phyloP scores from a whole-genome alignment of 2,329 filamentous ascomycete genomes.

The Cladosporium halotolerans region DNA sequence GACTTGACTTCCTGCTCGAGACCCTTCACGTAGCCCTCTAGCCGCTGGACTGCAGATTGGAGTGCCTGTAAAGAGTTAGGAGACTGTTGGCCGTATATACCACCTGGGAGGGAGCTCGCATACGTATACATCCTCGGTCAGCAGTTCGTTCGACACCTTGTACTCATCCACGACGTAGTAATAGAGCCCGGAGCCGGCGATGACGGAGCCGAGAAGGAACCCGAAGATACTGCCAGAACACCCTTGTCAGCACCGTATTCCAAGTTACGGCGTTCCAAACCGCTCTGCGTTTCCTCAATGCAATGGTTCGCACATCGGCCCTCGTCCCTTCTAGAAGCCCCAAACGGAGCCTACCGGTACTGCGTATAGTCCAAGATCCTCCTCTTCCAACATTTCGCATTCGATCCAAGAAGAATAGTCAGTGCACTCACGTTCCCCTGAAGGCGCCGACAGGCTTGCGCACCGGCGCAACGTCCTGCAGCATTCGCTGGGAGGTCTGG shows the following conservation, averaged over 20 bases:
- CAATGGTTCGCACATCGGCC: background rate
- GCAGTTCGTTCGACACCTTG: constrained; percentile 82
- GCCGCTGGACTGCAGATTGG: constrained; percentile 77
- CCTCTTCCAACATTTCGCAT: background rate
- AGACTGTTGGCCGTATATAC: too few relatives aligned
- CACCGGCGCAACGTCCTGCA: constrained; percentile 37
- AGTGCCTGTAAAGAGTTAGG: constrained; percentile 56
- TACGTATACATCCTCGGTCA: constrained; percentile 95
- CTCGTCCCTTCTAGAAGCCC: too few relatives aligned
- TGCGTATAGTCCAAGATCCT: background rate
- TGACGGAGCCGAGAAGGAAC: constrained; percentile 77
- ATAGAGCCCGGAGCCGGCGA: constrained; percentile 77
- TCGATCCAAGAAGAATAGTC: background rate
- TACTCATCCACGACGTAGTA: constrained; percentile 92
- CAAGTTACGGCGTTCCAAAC: background rate
- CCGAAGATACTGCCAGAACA: constrained; percentile 66
- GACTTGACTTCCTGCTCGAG: constrained; percentile 67
- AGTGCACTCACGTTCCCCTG: constrained; percentile 58
- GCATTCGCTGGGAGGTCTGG: constrained; percentile 28
- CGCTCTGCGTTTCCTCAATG: background rate
- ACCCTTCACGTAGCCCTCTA: constrained; percentile 75
- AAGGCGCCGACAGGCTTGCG: constrained; percentile 65
- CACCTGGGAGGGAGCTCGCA: constrained; percentile 35
- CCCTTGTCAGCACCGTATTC: constrained; percentile 3
- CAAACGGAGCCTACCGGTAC: too few relatives aligned